These are phyloP conservation scores for Rhizopus delemar DNA, from an alignment of 371 early-diverging fungal genomes.

Conservation along the genomic window DNA sequence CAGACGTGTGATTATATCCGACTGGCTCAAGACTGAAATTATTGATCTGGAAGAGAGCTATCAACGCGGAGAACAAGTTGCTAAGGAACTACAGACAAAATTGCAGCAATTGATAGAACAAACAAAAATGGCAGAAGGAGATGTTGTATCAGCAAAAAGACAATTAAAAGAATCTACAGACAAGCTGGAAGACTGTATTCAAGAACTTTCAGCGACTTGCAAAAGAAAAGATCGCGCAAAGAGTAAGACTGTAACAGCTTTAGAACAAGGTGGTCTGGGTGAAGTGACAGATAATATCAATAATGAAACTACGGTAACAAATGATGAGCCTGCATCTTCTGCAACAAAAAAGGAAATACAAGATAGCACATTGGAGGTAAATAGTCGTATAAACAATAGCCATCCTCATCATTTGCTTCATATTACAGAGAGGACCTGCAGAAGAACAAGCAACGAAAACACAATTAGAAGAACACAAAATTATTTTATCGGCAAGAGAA, in stretches of 20 bases:
- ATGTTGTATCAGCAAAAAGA: constrained; percentile 13
- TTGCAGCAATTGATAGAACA: constrained; percentile 18
- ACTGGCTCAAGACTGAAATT: constrained; percentile 37
- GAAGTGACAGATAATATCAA: constrained; percentile 11
- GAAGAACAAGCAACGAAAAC: constrained; percentile 31
- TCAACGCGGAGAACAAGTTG: constrained; percentile 23
- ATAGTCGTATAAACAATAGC: background rate
- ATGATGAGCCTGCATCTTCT: constrained; percentile 5
- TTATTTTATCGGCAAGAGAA: constrained; percentile 60
- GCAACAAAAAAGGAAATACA: constrained; percentile 5
- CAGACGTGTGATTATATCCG: constrained; percentile 17
- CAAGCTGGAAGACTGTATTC: constrained; percentile 27
- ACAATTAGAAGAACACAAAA: constrained; percentile 40
- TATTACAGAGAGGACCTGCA: constrained; percentile 3
- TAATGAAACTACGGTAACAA: background rate
- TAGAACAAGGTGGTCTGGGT: constrained; percentile 29
- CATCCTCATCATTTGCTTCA: background rate
- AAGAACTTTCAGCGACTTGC: constrained; percentile 26
- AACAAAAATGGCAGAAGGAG: constrained; percentile 13
- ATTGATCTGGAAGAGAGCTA: constrained; percentile 25
- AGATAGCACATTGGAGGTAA: constrained; percentile 9
- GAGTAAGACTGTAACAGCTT: constrained; percentile 33
- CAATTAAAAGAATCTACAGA: constrained; percentile 25
- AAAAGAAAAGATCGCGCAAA: constrained; percentile 40
- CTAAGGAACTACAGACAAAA: constrained; percentile 24